Conservation (phyloP, 176 grass and related monocot species). For the Eragrostis curvula region DNA sequence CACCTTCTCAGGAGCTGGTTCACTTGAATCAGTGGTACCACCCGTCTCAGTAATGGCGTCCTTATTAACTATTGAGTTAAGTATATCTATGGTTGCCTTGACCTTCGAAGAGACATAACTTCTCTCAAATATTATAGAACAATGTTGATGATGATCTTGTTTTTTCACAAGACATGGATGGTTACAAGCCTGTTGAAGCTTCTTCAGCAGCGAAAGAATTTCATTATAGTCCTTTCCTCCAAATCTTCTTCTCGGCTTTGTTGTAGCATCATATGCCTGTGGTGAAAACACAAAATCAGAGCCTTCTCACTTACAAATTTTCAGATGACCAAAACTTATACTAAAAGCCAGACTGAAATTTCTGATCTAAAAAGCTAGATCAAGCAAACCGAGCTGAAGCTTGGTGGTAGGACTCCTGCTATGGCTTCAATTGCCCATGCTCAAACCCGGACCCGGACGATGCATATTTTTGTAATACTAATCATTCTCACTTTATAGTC, state of each 20-base stretch:
- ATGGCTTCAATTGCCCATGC: no score
- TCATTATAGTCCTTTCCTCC: no score
- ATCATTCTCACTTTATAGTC: no score
- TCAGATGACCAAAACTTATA: not conserved
- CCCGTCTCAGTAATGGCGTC: constrained; percentile 7
- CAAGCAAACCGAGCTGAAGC: not conserved
- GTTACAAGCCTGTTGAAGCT: constrained; percentile 91
- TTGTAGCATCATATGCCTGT: constrained; percentile 78
- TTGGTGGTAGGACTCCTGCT: no score
- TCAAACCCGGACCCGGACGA: no score
- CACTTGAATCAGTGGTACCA: constrained; percentile 11
- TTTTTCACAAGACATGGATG: constrained; percentile 78
- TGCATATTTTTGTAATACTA: no score
- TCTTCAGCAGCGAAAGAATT: constrained; percentile 12
- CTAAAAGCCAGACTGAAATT: not conserved
- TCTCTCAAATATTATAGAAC: constrained; percentile 52
- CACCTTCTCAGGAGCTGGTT: constrained; percentile 56
- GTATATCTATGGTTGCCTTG: constrained; percentile 47
- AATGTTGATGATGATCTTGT: constrained; percentile 36
- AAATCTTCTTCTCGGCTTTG: no score
- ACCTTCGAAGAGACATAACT: constrained; percentile 89
- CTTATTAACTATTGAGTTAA: constrained; percentile 50
- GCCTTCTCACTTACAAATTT: not conserved
- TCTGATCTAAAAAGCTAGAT: no score
- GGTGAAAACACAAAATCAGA: constrained; percentile 17